Percentiles rank a stretch among this genome's conserved stretches.
These are phyloP conservation scores for Leishmania arabica DNA, from an alignment of 208 protist species.

Conservation along the genomic window DNA sequence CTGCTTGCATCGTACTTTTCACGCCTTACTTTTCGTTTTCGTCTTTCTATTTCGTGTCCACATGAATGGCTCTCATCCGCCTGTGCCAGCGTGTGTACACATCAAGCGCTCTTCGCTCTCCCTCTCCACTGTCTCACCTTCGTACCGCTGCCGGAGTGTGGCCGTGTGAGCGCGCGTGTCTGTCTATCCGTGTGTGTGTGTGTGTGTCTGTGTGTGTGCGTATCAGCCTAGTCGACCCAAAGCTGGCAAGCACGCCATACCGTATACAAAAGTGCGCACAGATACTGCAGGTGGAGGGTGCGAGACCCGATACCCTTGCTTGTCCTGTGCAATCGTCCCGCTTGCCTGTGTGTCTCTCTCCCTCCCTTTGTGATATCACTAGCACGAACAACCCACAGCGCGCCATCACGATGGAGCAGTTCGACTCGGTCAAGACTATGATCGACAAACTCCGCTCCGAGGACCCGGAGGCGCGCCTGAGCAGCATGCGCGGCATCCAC, in stretches of 20 bases:
- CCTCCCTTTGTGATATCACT: background rate
- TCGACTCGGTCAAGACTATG: constrained; percentile 95
- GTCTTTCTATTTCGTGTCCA: background rate
- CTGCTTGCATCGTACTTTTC: background rate
- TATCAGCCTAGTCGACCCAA: background rate
- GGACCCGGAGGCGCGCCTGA: constrained; percentile 96
- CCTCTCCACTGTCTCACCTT: background rate
- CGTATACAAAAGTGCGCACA: background rate
- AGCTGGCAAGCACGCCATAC: background rate
- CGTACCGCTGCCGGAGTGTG: background rate
- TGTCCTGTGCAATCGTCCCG: background rate
- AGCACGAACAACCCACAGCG: constrained; percentile 13
- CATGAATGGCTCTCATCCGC: too few relatives aligned
- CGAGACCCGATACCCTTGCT: background rate
- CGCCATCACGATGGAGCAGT: constrained; percentile 70
- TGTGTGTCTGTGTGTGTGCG: background rate
- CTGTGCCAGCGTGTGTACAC: background rate
- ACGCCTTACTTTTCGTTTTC: background rate
- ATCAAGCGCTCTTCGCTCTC: background rate
- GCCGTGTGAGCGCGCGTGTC: background rate
- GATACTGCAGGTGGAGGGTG: background rate
- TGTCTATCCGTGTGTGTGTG: too few relatives aligned
- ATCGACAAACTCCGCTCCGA: constrained; percentile 97
- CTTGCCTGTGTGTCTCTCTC: background rate
- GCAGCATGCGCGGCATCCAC: constrained; percentile 96